Conservation (phyloP, 129 eudicot species). For the Pittosporum tobira region DNA sequence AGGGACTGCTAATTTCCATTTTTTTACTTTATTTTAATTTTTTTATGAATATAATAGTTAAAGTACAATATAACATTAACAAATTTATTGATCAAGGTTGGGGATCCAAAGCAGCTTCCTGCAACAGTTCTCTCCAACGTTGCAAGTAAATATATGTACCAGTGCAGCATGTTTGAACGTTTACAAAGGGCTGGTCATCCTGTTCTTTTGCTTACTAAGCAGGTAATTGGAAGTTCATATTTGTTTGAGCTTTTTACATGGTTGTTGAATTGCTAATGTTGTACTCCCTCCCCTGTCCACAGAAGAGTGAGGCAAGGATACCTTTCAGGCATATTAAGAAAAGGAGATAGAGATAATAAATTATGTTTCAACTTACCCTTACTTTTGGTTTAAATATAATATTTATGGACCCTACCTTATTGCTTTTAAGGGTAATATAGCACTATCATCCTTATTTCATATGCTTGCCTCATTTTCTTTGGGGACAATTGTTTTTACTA, state of each 20-base stretch:
- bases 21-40: not conserved
- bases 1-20: slow-evolving; percentile 5
- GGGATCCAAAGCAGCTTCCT: slow-evolving; percentile 99
- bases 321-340: too few relatives aligned
- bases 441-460: too few relatives aligned
- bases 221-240: slow-evolving; percentile 35
- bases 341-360: too few relatives aligned
- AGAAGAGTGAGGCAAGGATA: too few relatives aligned
- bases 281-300: too few relatives aligned
- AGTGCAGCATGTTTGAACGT: slow-evolving; percentile 99
- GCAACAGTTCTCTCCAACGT: slow-evolving; percentile 89
- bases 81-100: slow-evolving; percentile 46
- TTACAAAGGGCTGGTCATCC: slow-evolving; percentile 92
- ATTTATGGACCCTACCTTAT: too few relatives aligned
- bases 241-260: slow-evolving; percentile 6
- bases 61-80: not conserved
- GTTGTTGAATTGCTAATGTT: not conserved
- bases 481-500: too few relatives aligned
- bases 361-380: too few relatives aligned
- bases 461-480: too few relatives aligned
- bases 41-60: not conserved
- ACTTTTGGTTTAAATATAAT: too few relatives aligned
- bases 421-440: too few relatives aligned
- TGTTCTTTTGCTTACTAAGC: slow-evolving; percentile 78
- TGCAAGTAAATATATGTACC: slow-evolving; percentile 80